Base-by-base conservation (phyloP, 2,329 filamentous ascomycete species). In the Pestalotiopsis sp. region DNA sequence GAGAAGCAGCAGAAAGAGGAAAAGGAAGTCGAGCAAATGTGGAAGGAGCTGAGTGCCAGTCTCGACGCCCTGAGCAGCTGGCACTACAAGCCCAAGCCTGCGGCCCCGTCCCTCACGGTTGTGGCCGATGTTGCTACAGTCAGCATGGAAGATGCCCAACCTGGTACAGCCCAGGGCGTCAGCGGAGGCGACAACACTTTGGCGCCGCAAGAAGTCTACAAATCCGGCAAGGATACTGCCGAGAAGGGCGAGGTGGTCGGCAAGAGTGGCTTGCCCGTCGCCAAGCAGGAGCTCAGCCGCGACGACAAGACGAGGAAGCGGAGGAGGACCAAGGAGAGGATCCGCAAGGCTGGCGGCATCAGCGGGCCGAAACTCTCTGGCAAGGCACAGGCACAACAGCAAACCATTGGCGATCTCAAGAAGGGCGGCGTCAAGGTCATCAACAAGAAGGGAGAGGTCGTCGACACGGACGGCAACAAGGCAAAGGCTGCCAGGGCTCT, bases 171-270 rank as follows among this genome's bases (percentile, higher is more conserved):
- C 58, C 90, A 91, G 76, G 93, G 92, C 57, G 89, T 94, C 69
- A 85, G 86, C 14, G 89, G 89, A 66, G 88, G 86, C 60, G 84
- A 89, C 72, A 93, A 91, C 76, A 92, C 92, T 84, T 88, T 99
- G 70, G 96, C 96, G 60, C 96, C 96, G 2, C 96, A 98, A 78
- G 96, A 99, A 80, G 87, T 99, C 31, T 99, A 98, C 84, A 90
- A 90, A 75, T 90, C 93, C n/a, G 90, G 91, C 70, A 90, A 92
- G 75, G 87, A 89, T 70, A 89, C 82, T 14, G 84, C 83, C 60
- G 87, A 86, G 72, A 86, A 87, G 74, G 90, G 90, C 65, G 94
- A 97, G 79, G 85, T 97, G 49, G 87, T 95, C 41, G 73, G 90
- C 68, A 95, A 92, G 86, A 90, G 87, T 75, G 95, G 94, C 27